A percentile compares a stretch with the other conserved stretches of the same genome.
Evolutionary conservation across 805 yeast species (phyloP).

Genomic region (Ogataea polymorpha): DNA sequence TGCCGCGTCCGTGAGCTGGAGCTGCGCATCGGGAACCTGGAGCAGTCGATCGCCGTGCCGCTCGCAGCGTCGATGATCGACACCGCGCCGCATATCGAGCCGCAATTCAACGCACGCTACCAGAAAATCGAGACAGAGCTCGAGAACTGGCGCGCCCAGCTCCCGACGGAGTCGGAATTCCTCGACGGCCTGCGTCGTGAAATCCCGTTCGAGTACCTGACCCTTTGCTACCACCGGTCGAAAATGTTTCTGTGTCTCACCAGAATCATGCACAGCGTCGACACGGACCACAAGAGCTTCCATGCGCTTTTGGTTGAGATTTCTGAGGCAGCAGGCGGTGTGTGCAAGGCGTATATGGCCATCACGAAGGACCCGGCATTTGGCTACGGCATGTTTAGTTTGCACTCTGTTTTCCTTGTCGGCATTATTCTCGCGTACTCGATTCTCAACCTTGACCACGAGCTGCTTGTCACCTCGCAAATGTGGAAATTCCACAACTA

Average conservation of each 20-base stretch:
- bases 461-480: not conserved
- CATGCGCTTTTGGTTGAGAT: conserved; percentile 6
- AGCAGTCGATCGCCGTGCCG: conserved; percentile 11
- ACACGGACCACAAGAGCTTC: not conserved
- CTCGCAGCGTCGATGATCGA: not conserved
- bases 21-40: conserved; percentile 9
- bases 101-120: conserved; percentile 1
- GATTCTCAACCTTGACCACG: conserved; percentile 12
- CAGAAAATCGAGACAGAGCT: conserved; percentile 6
- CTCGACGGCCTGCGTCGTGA: conserved; percentile 11
- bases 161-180: conserved; percentile 14
- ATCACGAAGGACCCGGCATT: conserved; percentile 13
- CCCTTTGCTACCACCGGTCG: conserved; percentile 17
- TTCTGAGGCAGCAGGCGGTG: conserved; percentile 20
- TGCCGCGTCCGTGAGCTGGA: conserved; percentile 16
- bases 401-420: conserved; percentile 17
- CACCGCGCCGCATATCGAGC: conserved; percentile 1
- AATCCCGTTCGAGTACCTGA: conserved; percentile 15
- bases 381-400: conserved; percentile 19
- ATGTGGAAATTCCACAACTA: conserved; percentile 15
- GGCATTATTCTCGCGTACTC: conserved; percentile 19
- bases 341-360: conserved; percentile 13
- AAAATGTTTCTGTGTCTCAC: conserved; percentile 15
- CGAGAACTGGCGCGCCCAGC: conserved; percentile 10
- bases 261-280: conserved; percentile 8